Evolutionary conservation across 208 protist species (phyloP).

Genomic region (Histomonas meleagridis): DNA sequence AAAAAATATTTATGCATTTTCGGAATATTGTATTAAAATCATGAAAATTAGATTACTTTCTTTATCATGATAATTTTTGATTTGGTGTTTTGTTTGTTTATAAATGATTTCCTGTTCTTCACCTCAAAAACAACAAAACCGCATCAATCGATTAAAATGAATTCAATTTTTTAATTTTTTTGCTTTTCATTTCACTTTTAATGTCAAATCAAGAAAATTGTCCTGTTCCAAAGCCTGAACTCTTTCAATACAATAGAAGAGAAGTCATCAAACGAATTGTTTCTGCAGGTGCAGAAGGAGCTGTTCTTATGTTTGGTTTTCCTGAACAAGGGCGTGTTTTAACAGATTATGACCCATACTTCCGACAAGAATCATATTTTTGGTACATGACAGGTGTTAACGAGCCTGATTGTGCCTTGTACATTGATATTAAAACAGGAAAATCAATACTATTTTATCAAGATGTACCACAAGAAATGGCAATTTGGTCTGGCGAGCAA

Average conservation of each 20-base stretch:
- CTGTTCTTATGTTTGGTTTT: not conserved
- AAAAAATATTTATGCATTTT: too few relatives aligned
- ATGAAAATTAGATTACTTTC: too few relatives aligned
- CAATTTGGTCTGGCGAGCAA: not conserved
- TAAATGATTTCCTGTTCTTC: too few relatives aligned
- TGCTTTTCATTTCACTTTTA: too few relatives aligned
- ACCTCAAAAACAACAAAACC: too few relatives aligned
- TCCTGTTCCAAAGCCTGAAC: not conserved
- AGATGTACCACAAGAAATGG: not conserved
- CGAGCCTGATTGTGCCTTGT: not conserved
- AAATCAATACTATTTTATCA: not conserved
- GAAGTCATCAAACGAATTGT: not conserved
- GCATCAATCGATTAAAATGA: too few relatives aligned
- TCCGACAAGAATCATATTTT: conserved; percentile 29
- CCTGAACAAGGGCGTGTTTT: not conserved
- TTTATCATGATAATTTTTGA: too few relatives aligned
- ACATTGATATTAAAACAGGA: not conserved
- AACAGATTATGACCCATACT: not conserved
- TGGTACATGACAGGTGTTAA: not conserved
- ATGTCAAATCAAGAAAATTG: not conserved
- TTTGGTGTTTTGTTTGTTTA: too few relatives aligned
- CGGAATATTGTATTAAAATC: too few relatives aligned
- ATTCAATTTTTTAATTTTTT: too few relatives aligned
- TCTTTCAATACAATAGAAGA: not conserved
- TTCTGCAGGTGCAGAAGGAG: not conserved